Base-by-base conservation (phyloP, 108 stramenopile genomes). In the Skeletonema menzelii region DNA sequence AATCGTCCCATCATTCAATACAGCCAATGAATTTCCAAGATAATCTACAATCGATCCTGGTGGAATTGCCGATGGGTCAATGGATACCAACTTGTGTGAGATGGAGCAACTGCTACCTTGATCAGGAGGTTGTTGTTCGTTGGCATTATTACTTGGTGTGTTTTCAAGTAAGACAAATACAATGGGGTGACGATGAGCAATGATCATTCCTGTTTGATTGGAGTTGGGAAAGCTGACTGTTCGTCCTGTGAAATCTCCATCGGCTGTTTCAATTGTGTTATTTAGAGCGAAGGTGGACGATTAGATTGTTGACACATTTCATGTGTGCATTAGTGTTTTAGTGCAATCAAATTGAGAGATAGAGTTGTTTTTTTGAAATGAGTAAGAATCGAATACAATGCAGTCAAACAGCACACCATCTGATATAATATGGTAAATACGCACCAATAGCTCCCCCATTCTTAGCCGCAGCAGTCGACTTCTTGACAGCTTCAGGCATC, bases 141-240 rank as follows among this genome's bases (percentile, higher is more conserved):
- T 72, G n/a, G 79, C 78, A 5, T 61, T 24, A 44, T 53, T 69
- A 56, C 56, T 10, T 13, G 24, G 19, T 12, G 47, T 24, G 15
- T 44, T 57, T 0, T 84, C 80, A 17, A 67, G 58, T 8, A 87
- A 75, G 17, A 93, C 90, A 75, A 93, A 95, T 27, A 83, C 89
- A 55, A 95, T 73, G 15, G 95, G 95, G 64, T 89, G 89, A 49
- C 95, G 80, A 69, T 93, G 87, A 4, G 87, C 85, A 8, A 95
- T 82, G 15, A 93, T 84, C 15, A 91, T 66, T 27, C 95, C 95
- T 42, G 34, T 67, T 42, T 42, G 40, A 4, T 77, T 47, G 0
- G 77, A 77, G 47, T 79, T 56, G 10, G 75, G 42, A 65, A 95
- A 84, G 22, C 70, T 40, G 40, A 87, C 84, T 24, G 76, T 71